Base-by-base conservation (phyloP, 139 green algal species). In the Axilococcus clingmanii region DNA sequence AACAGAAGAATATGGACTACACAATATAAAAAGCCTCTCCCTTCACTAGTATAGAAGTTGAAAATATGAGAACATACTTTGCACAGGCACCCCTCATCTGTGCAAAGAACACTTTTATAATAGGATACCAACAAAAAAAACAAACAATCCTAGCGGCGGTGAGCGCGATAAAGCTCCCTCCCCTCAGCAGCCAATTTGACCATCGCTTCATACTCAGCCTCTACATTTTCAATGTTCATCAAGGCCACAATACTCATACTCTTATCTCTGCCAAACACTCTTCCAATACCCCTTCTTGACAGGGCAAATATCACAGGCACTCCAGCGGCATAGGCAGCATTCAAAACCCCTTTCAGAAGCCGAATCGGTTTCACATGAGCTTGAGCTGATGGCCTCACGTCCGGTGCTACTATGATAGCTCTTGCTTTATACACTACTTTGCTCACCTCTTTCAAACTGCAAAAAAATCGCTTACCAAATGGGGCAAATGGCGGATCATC, bases 281-380 rank as follows among this genome's bases (percentile, higher is more conserved):
- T 82, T 65, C 83, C 83, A 55, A 93, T 67, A 43, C 78, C 75
- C 55, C 86, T 86, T 19, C 82, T 74, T n/a, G 57, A 84, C 2
- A 93, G 59, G 0, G 76, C 76, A 69, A 91, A 92, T 25, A 88
- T 63, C 1, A 82, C 52, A 2, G 75, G 69, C 15, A 80, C 52
- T 24, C 40, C 55, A 7, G 42, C 24, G 22, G 58, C 55, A 9
- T 62, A 30, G 29, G 70, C 70, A 14, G 57, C 59, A 27, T 40
- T 27, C 41, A 93, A 60, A 33, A 93, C 81, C 40, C 56, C 63
- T 20, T 61, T 24, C 40, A 91, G 63, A 20, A 68, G 48, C 25
- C 75, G 79, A 65, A 72, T 56, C 1, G 63, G 63, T 42, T 61
- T 58, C 40, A 66, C 51, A 50, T 45, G 12, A 8, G 63, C 63